Percentiles rank a stretch among this genome's conserved stretches.
These are phyloP conservation scores for Apiospora rasikravindrae DNA, from an alignment of 2,329 filamentous ascomycete genomes.

Conservation along the genomic window DNA sequence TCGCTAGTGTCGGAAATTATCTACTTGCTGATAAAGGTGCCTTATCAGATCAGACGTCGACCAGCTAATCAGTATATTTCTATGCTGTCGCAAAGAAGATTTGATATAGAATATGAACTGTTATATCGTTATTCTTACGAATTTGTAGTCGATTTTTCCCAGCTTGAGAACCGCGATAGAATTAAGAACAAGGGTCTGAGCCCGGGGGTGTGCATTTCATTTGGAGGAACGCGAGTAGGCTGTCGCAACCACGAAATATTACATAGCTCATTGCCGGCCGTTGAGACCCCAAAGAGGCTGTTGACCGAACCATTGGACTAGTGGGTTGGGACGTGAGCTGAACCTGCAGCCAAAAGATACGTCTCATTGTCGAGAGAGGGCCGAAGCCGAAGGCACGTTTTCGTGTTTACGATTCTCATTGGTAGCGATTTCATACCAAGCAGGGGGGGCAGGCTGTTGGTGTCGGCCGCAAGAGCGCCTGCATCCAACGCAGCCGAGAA, in stretches of 20 bases:
- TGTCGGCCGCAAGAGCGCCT: background rate
- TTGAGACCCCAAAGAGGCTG: background rate
- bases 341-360: background rate
- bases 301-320: background rate
- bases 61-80: background rate
- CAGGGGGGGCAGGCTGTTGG: background rate
- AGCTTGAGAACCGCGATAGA: too few species aligned
- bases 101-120: too few species aligned
- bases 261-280: background rate
- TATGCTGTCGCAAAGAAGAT: background rate
- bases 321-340: background rate
- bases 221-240: background rate
- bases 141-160: too few species aligned
- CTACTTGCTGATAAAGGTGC: background rate
- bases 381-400: constrained; percentile 12
- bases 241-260: background rate
- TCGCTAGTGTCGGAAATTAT: background rate
- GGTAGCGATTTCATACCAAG: background rate
- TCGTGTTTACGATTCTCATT: background rate
- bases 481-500: background rate
- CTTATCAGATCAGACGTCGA: background rate
- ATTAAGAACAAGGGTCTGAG: background rate
- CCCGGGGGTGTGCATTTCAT: background rate
- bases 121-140: too few species aligned
- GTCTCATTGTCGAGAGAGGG: background rate